A percentile compares a stretch with the other conserved stretches of the same genome.
These are phyloP conservation scores for Russula virescens DNA, from an alignment of 768 basidiomycete genomes.

Conservation along the genomic window DNA sequence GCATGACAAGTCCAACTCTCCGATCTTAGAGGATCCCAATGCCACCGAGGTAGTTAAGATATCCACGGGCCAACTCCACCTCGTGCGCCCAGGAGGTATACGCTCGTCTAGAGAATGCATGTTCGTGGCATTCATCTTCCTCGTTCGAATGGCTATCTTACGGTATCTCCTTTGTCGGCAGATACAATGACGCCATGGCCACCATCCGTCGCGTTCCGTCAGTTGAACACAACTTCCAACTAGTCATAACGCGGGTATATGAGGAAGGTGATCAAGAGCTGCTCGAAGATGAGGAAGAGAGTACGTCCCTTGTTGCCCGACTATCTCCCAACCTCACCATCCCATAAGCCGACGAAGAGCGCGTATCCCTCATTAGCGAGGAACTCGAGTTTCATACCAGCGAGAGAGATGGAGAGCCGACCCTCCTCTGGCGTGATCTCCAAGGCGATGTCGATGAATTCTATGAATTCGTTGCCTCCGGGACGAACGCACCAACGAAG, in stretches of 20 bases:
- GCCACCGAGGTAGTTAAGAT: constrained; percentile 95
- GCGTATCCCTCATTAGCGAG: constrained; percentile 85
- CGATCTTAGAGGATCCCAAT: constrained; percentile 77
- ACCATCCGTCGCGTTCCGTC: constrained; percentile 82
- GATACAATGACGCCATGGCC: constrained; percentile 93
- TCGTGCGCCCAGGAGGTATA: constrained; percentile 86
- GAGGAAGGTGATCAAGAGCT: constrained; percentile 96
- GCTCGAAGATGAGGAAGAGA: constrained; percentile 90
- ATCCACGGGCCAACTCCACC: constrained; percentile 83
- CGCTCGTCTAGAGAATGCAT: constrained; percentile 96
- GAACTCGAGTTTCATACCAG: constrained; percentile 82
- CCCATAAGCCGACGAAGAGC: constrained; percentile 81
- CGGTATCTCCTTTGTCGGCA: constrained; percentile 30
- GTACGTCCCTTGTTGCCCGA: constrained; percentile 36
- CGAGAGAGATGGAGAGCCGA: constrained; percentile 66
- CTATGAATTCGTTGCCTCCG: constrained; percentile 82
- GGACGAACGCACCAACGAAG: constrained; percentile 70
- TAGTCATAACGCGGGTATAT: constrained; percentile 94
- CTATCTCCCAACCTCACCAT: constrained; percentile 10
- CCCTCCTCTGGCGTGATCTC: constrained; percentile 88
- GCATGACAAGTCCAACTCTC: constrained; percentile 21
- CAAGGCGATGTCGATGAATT: constrained; percentile 89
- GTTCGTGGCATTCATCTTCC: constrained; percentile 43
- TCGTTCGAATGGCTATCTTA: neutral
- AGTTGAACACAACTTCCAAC: constrained; percentile 75